phyloP scores from a whole-genome alignment of 2,329 filamentous ascomycete genomes.

The Penicillium janthinellum region DNA sequence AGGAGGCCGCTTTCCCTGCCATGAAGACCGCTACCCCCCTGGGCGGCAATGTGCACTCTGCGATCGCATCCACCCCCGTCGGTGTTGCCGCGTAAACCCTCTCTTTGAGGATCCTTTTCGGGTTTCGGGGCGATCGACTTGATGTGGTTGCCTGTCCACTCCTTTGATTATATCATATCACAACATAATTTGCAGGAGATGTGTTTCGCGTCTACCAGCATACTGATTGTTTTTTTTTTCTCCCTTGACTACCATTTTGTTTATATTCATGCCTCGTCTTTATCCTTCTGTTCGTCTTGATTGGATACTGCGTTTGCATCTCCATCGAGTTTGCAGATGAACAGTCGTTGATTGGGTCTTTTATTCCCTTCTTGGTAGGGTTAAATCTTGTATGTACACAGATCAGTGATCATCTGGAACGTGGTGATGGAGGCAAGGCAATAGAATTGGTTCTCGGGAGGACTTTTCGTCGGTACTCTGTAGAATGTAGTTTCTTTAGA shows the following conservation, averaged over 20 bases:
- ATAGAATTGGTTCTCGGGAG: not conserved
- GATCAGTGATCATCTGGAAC: not conserved
- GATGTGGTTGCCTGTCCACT: conserved; percentile 19
- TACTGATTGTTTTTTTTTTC: conserved; percentile 3
- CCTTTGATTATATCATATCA: conserved; percentile 12
- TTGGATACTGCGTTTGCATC: conserved; percentile 1
- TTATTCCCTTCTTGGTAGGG: not conserved
- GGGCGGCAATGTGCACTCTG: conserved; percentile 23
- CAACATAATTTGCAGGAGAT: not conserved
- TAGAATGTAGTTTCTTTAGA: not conserved
- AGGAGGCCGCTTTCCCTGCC: conserved; percentile 12
- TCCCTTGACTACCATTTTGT: conserved; percentile 1
- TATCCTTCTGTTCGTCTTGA: not conserved
- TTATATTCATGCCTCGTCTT: not conserved
- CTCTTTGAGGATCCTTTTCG: not conserved
- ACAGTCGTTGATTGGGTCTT: not conserved
- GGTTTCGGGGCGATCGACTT: conserved; percentile 6
- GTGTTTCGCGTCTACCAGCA: not conserved
- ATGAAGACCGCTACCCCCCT: conserved; percentile 30
- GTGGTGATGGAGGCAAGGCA: not conserved
- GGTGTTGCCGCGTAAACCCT: conserved; percentile 33
- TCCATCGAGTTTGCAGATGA: not conserved
- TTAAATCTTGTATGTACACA: not conserved
- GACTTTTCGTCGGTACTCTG: not conserved
- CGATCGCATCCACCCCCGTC: conserved; percentile 28